Percentiles rank a stretch among this genome's conserved stretches.
Conservation (phyloP, 163 green algal species). For the Smithsoniella earleae region DNA sequence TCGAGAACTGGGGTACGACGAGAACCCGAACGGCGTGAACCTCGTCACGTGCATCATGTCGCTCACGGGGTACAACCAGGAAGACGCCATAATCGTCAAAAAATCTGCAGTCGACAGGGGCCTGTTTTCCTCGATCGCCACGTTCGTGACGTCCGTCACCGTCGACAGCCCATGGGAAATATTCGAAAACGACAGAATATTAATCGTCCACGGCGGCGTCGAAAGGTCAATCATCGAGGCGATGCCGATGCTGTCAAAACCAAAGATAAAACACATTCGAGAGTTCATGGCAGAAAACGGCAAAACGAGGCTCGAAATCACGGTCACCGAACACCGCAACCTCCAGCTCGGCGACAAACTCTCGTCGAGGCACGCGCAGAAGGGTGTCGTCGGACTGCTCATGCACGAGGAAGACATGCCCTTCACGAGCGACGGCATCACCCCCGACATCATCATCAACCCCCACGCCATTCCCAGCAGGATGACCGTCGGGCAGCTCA, state of each 20-base stretch:
- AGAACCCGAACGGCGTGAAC: slow-evolving; percentile 66
- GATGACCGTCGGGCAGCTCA: slow-evolving; percentile 55
- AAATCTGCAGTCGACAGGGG: slow-evolving; percentile 90
- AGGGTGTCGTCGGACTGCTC: slow-evolving; percentile 47
- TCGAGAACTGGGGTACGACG: slow-evolving; percentile 90
- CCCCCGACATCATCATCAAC: slow-evolving; percentile 58
- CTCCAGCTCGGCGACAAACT: slow-evolving; percentile 53
- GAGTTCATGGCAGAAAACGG: no score
- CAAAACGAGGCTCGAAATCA: no score
- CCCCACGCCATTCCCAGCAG: slow-evolving; percentile 51
- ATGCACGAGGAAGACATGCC: slow-evolving; percentile 45
- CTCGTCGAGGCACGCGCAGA: slow-evolving; percentile 45
- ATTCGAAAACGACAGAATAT: no score
- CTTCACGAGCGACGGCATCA: slow-evolving; percentile 42
- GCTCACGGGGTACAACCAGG: slow-evolving; percentile 99
- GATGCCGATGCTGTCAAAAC: no score
- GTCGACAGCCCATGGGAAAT: no score
- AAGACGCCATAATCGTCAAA: slow-evolving; percentile 98
- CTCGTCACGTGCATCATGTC: slow-evolving; percentile 90
- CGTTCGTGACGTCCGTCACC: no score
- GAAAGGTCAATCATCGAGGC: no score
- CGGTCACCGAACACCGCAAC: no score
- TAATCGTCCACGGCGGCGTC: no score
- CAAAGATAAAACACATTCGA: no score
- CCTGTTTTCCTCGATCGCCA: slow-evolving; percentile 94